Percentiles rank a stretch among this genome's conserved stretches.
Conservation (phyloP, 2,329 filamentous ascomycete genomes). For the Tolypocladium tropicale region DNA sequence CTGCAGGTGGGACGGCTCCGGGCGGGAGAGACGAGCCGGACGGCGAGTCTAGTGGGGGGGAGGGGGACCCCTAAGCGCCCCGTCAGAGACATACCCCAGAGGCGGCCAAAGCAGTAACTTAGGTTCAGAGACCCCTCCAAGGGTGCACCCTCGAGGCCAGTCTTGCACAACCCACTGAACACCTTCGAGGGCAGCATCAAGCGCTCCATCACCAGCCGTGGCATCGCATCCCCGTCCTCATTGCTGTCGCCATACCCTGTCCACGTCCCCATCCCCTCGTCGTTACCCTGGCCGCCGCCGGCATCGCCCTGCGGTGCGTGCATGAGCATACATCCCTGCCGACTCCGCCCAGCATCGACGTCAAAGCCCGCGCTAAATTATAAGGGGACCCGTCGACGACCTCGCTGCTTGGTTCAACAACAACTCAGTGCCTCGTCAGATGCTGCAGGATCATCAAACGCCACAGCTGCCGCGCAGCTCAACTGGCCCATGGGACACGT, state of each 20-base stretch:
- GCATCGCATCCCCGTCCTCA: background rate
- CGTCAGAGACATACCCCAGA: too few species aligned
- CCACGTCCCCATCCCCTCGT: background rate
- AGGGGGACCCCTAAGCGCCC: too few species aligned
- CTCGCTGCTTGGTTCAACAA: background rate
- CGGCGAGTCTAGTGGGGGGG: too few species aligned
- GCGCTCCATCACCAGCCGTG: background rate
- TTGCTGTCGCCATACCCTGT: background rate
- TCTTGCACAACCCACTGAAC: too few species aligned
- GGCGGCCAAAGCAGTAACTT: too few species aligned
- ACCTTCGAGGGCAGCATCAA: too few species aligned
- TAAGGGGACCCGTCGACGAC: background rate
- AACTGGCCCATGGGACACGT: slow-evolving; percentile 27
- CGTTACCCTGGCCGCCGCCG: too few species aligned
- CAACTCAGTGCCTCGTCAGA: background rate
- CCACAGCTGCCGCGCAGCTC: background rate
- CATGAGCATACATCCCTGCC: background rate
- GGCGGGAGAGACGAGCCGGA: background rate
- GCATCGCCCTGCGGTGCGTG: background rate
- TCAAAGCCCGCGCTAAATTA: too few species aligned
- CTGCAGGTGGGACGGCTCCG: background rate
- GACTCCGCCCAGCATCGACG: background rate
- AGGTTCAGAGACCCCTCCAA: too few species aligned
- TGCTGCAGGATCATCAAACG: background rate
- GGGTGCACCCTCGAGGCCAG: too few species aligned